Evolutionary conservation across 176 grass and related monocot species (phyloP), one percentile per base, ranked within the genome.

Genomic region (Aechmea fasciata): DNA sequence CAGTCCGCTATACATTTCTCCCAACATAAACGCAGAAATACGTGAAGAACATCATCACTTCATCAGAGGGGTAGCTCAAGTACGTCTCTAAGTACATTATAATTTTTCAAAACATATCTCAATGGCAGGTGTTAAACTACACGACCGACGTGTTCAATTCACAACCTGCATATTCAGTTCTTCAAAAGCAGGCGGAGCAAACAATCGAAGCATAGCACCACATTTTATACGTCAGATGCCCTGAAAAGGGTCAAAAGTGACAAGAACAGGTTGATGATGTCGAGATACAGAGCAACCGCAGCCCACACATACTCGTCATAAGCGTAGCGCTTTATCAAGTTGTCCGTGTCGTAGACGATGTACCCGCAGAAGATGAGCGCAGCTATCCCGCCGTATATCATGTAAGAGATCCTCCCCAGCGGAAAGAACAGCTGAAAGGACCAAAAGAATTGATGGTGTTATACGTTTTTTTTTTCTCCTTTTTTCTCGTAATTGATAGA

Each of bases 291-390:
- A 13, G 89, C 77, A 23, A 93, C 84, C 9, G 94, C 89, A 51
- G 89, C 89, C 94, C 94, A 97, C 24, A 97, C 84, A 52, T 97
- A 97, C 73, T 97, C 94, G 50, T 97, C 86, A 69, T 97, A 93
- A 0, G 89, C 83, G 70, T 97, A 97, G 0, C 86, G 72, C 80
- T 97, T 92, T 59, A 97, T 97, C 77, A 97, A 81, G 51, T 97
- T 97, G 54, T 97, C 94, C 0, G 89, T 97, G 63, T 97, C 94
- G 33, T 97, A 97, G 70, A 97, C 79, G 51, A 97, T 93, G 82
- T 92, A 97, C 0, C 89, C 94, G 62, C 79, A 93, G 82, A 97
- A 97, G 48, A 97, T 29, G 66, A 97, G 79, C 19, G 94, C 81
- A 0, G 89, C 94, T 0, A 97, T 25, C 0, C 66, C 89, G 14